Evolutionary conservation across 2,329 filamentous ascomycete genomes (phyloP).

Genomic region (Diaporthe sp.): DNA sequence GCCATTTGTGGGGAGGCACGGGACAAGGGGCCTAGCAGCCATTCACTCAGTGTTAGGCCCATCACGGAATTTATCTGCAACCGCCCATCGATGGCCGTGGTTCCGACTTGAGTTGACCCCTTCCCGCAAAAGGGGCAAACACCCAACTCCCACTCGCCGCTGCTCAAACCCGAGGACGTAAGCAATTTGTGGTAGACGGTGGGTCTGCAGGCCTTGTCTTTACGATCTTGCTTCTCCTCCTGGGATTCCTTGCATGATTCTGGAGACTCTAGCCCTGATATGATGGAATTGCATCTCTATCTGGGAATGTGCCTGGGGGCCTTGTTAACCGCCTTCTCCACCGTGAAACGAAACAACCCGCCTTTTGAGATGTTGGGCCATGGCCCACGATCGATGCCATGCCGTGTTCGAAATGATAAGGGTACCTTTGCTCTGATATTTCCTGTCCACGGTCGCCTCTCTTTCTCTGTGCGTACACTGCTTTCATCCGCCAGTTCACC

Average conservation of each 20-base stretch:
- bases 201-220: constrained; percentile 3
- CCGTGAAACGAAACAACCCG: constrained; percentile 36
- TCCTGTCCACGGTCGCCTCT: background rate
- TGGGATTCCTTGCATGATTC: constrained; percentile 2
- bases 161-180: constrained; percentile 1
- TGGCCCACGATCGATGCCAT: background rate
- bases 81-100: constrained; percentile 33
- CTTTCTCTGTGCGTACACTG: background rate
- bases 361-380: constrained; percentile 22
- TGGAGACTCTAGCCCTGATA: background rate
- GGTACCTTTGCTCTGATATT: background rate
- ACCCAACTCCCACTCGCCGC: background rate
- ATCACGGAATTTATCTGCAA: constrained; percentile 31
- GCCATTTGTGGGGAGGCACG: constrained; percentile 24
- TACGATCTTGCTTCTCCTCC: background rate
- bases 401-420: background rate
- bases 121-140: constrained; percentile 14
- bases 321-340: background rate
- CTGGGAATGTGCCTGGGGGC: background rate
- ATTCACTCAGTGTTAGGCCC: background rate
- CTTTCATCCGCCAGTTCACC: background rate
- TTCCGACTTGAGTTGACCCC: constrained; percentile 1
- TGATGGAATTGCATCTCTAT: background rate
- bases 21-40: constrained; percentile 11
- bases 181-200: constrained; percentile 4